Base-by-base conservation (phyloP, 2,329 filamentous ascomycete species). In the Apiospora hydei region DNA sequence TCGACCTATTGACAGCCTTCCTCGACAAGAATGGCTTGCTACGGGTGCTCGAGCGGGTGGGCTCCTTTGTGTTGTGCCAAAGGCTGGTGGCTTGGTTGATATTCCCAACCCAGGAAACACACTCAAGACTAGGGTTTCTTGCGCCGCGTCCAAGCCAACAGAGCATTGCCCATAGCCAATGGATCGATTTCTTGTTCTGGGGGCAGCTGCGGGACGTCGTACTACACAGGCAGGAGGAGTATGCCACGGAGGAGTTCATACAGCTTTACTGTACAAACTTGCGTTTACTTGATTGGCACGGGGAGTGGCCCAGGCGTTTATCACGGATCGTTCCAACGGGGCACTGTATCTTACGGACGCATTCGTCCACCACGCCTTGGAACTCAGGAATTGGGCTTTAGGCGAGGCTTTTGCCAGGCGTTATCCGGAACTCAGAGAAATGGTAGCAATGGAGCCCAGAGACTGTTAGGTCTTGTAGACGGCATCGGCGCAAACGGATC, bases 181-280 rank as follows among this genome's bases (percentile, higher is more conserved):
- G 81, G 79, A 77, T 84, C 44, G 77, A 82, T 70, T 76, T 80
- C 8, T 71, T 81, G 26, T 71, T 81, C 16, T 82, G 80, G 79
- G 76, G 77, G 34, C 76, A 78, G 47, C 74, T 84, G 38, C 81
- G 81, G 71, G 80, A 82, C 69, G 78, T 76, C 53, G 76, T 81
- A 67, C 82, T 83, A 34, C 76, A 80, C 67, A 79, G 79, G 30
- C 83, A 82, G 71, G 77, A 79, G 21, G 69, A 78, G 5, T 85
- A 84, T 71, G 80, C 78, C 53, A 84, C 80, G 10, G 77, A 79
- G 3, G 81, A 84, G 69, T 84, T 84, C 61, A 77, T 78, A 53
- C 76, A 77, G 70, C 67, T 81, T 51, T 84, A 83, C 73, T 78
- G 75, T 61, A 74, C 75, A 49, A 80, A 77, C 70, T 70, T 84